A percentile compares a stretch with the other conserved stretches of the same genome.
Conservation (phyloP, 768 basidiomycete species). For the Amanita exitialis region DNA sequence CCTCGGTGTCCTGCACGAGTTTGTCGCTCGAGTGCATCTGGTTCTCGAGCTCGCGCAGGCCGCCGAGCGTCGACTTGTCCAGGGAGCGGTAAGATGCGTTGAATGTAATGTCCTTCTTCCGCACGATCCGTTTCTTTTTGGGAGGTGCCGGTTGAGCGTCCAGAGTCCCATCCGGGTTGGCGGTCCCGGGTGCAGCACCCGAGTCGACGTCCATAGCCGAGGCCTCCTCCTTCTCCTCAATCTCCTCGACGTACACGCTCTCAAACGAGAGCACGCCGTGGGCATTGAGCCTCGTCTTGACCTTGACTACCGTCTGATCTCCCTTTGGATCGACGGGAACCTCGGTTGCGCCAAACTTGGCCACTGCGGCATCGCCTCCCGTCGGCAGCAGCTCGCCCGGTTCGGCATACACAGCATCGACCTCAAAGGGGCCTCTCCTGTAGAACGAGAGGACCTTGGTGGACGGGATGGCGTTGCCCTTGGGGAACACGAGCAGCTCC, state of each 20-base stretch:
- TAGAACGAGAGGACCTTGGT: conserved; percentile 96
- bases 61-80: conserved; percentile 54
- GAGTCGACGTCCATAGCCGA: conserved; percentile 1
- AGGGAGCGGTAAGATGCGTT: conserved; percentile 54
- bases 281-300: conserved; percentile 81
- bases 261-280: conserved; percentile 88
- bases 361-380: conserved; percentile 77
- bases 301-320: conserved; percentile 75
- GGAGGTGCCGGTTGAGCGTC: conserved; percentile 33
- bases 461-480: conserved; percentile 78
- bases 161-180: conserved; percentile 25
- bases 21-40: conserved; percentile 89
- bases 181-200: conserved; percentile 38
- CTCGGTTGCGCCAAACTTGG: conserved; percentile 70
- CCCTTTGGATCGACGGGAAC: conserved; percentile 63
- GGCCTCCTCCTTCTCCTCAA: conserved; percentile 66
- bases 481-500: conserved; percentile 84
- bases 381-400: conserved; percentile 57
- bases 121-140: conserved; percentile 81
- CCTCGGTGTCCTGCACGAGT: conserved; percentile 97
- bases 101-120: conserved; percentile 77
- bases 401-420: conserved; percentile 80
- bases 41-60: conserved; percentile 70
- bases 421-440: conserved; percentile 78
- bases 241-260: conserved; percentile 73